Conservation (phyloP, 441 rosid species). For the Corymbia calophylla region DNA sequence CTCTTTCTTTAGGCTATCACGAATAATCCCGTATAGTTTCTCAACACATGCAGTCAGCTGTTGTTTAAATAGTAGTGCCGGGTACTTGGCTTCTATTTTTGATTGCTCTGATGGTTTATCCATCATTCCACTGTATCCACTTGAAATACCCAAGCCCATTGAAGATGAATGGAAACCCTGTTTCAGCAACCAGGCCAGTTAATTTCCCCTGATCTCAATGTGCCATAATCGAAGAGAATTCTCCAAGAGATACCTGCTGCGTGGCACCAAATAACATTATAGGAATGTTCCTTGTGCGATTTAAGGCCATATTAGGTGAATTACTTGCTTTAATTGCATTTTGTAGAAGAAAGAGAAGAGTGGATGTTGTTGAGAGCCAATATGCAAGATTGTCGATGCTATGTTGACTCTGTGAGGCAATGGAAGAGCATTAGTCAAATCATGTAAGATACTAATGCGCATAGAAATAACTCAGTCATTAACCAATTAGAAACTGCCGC, state of each 20-base stretch:
- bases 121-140: constrained; percentile 47
- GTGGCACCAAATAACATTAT: constrained; percentile 43
- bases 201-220: not conserved
- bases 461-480: not conserved
- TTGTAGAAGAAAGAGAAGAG: constrained; percentile 59
- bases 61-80: constrained; percentile 72
- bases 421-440: not conserved
- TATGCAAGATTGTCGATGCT: constrained; percentile 41
- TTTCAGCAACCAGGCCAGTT: not conserved
- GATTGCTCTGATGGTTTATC: constrained; percentile 33
- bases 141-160: constrained; percentile 33
- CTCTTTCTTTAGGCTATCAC: constrained; percentile 63
- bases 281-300: constrained; percentile 33
- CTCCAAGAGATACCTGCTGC: constrained; percentile 36
- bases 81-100: constrained; percentile 72
- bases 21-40: constrained; percentile 63
- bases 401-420: constrained; percentile 27
- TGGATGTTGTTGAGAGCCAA: constrained; percentile 69
- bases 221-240: not conserved
- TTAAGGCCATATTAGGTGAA: constrained; percentile 22
- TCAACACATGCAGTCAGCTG: constrained; percentile 71
- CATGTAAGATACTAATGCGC: not conserved
- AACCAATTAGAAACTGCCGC: not conserved
- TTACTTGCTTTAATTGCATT: constrained; percentile 52
- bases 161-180: constrained; percentile 51